Evolutionary conservation across 1,284 basidiomycete species (phyloP).

Genomic region (Polyporus tsugae): DNA sequence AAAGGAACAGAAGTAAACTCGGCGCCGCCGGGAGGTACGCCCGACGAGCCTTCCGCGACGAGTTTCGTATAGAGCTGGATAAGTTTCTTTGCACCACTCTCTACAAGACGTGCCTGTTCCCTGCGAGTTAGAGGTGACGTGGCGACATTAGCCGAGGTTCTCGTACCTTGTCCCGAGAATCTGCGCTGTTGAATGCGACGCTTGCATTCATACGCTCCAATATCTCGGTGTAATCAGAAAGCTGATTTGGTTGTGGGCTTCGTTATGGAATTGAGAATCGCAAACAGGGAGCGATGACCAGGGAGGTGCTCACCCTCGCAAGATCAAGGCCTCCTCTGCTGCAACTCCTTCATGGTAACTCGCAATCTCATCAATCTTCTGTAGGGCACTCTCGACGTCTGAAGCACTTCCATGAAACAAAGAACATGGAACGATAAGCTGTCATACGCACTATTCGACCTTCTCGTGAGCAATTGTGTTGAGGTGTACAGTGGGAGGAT

Average conservation of each 20-base stretch:
- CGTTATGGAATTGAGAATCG: not conserved
- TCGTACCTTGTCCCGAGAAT: slow-evolving; percentile 65
- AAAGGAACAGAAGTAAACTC: slow-evolving; percentile 64
- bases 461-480: slow-evolving; percentile 74
- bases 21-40: slow-evolving; percentile 66
- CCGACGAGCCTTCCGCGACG: slow-evolving; percentile 82
- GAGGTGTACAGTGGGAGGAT: slow-evolving; percentile 80
- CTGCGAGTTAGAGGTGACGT: not conserved
- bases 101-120: slow-evolving; percentile 73
- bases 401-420: slow-evolving; percentile 9
- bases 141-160: slow-evolving; percentile 9
- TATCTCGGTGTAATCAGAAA: slow-evolving; percentile 71
- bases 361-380: slow-evolving; percentile 80
- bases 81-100: slow-evolving; percentile 83
- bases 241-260: slow-evolving; percentile 74
- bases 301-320: slow-evolving; percentile 67
- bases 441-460: slow-evolving; percentile 66
- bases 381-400: slow-evolving; percentile 82
- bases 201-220: slow-evolving; percentile 79
- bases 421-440: too few relatives aligned
- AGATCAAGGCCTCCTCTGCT: slow-evolving; percentile 77
- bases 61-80: slow-evolving; percentile 81
- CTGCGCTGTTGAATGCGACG: slow-evolving; percentile 77
- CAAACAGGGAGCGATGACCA: not conserved
- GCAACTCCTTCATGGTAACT: slow-evolving; percentile 80